Conservation (phyloP, 176 grass and related monocot species). For the Eragrostis curvula region DNA sequence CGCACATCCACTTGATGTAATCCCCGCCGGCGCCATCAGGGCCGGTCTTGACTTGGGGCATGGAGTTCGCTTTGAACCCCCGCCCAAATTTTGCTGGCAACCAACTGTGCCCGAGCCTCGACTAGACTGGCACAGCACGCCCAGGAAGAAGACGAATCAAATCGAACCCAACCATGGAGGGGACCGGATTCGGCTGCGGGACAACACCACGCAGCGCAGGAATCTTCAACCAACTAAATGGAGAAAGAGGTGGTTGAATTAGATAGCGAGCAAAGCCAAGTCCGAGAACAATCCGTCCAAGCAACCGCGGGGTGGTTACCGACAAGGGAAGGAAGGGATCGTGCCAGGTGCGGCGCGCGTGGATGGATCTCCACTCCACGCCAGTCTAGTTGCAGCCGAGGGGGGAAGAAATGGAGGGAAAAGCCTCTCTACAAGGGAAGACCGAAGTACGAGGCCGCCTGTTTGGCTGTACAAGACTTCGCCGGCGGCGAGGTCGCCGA, state of each 20-base stretch:
- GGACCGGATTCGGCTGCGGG: background rate
- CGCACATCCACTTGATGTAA: conserved; percentile 91
- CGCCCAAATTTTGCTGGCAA: background rate
- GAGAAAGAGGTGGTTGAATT: background rate
- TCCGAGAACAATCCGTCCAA: conserved; percentile 5
- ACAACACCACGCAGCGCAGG: background rate
- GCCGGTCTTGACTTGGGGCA: conserved; percentile 20
- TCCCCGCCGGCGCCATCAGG: conserved; percentile 61
- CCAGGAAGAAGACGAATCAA: background rate
- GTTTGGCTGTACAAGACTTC: background rate
- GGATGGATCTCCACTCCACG: conserved; percentile 48
- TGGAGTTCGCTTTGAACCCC: background rate
- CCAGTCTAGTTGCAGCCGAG: conserved; percentile 24
- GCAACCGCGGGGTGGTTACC: conserved; percentile 29
- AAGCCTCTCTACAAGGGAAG: background rate
- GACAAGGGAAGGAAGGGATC: conserved; percentile 35
- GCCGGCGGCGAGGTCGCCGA: conserved; percentile 35
- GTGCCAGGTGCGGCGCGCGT: conserved; percentile 30
- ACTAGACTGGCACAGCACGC: background rate
- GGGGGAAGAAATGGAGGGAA: background rate
- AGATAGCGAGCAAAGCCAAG: conserved; percentile 16
- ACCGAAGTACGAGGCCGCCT: too few species aligned
- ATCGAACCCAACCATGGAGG: conserved; percentile 9
- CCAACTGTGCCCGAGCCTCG: background rate
- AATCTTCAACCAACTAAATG: background rate